Conservation (phyloP, 2,329 filamentous ascomycete genomes). For the Rhinocladiella similis region DNA sequence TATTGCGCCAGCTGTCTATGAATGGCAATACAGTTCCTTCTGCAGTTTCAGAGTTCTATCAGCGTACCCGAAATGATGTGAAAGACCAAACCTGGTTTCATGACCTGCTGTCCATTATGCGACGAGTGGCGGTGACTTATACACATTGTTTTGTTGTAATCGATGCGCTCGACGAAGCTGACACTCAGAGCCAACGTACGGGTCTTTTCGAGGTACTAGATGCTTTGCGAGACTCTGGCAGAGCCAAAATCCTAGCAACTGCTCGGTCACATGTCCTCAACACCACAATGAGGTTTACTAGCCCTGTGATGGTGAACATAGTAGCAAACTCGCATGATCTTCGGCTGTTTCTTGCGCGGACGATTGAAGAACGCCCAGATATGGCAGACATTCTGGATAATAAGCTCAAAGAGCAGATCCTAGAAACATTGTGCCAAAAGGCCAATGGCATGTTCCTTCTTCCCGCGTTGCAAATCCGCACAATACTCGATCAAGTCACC, state of each 20-base stretch:
- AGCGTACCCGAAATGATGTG: conserved; percentile 22
- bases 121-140: conserved; percentile 23
- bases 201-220: conserved; percentile 26
- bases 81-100: conserved; percentile 27
- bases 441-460: conserved; percentile 36
- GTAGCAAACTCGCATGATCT: conserved; percentile 27
- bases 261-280: conserved; percentile 24
- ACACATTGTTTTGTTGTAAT: conserved; percentile 28
- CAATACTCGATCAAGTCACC: conserved; percentile 33
- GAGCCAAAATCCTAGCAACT: conserved; percentile 26
- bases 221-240: conserved; percentile 14
- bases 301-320: conserved; percentile 20
- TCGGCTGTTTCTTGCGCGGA: conserved; percentile 25
- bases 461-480: conserved; percentile 34
- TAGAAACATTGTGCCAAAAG: conserved; percentile 28
- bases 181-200: conserved; percentile 20
- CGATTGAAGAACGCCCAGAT: conserved; percentile 27
- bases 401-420: conserved; percentile 27
- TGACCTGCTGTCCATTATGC: conserved; percentile 24
- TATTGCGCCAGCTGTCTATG: conserved; percentile 31
- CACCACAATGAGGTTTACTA: conserved; percentile 13
- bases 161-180: conserved; percentile 34
- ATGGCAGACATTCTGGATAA: conserved; percentile 29
- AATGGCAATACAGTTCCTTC: conserved; percentile 24
- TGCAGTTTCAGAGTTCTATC: conserved; percentile 31